Evolutionary conservation across 495 filamentous ascomycete genomes (phyloP).

Genomic region (Penicillium lagena): DNA sequence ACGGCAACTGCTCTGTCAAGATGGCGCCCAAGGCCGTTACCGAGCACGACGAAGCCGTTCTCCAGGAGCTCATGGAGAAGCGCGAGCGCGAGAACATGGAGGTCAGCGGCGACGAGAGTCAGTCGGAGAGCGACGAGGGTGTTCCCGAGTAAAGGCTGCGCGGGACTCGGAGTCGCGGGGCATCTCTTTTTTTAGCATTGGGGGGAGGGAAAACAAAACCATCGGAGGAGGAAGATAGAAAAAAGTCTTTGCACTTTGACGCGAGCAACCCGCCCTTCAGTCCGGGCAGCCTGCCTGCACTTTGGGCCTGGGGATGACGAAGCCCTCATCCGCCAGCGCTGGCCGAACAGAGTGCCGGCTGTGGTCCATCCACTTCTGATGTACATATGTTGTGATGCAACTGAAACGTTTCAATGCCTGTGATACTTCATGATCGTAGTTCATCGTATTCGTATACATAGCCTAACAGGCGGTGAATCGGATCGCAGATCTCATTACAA

Average conservation of each 20-base stretch:
- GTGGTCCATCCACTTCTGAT: constrained; percentile 23
- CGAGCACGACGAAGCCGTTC: constrained; percentile 93
- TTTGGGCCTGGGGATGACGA: constrained; percentile 14
- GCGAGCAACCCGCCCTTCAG: constrained; percentile 18
- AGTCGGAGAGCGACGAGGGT: constrained; percentile 85
- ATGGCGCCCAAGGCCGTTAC: constrained; percentile 99
- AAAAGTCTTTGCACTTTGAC: constrained; percentile 37
- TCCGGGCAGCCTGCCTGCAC: constrained; percentile 16
- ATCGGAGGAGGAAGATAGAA: constrained; percentile 20
- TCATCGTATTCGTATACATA: not conserved
- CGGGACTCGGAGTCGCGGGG: constrained; percentile 7
- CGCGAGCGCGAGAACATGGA: constrained; percentile 95
- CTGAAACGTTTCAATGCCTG: constrained; percentile 24
- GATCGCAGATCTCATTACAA: too few relatives aligned
- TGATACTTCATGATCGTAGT: constrained; percentile 19
- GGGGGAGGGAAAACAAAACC: constrained; percentile 10
- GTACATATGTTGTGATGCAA: constrained; percentile 37
- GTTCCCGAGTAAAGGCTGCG: constrained; percentile 34
- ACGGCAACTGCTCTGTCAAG: constrained; percentile 76
- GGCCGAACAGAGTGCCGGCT: constrained; percentile 8
- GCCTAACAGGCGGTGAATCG: not conserved
- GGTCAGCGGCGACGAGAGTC: constrained; percentile 91
- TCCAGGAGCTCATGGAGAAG: constrained; percentile 98
- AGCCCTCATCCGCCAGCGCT: constrained; percentile 13
- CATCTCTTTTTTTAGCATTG: constrained; percentile 13